Base-by-base conservation (phyloP, 1,139 yeast genomes). In the Pichiaceae sp. region DNA sequence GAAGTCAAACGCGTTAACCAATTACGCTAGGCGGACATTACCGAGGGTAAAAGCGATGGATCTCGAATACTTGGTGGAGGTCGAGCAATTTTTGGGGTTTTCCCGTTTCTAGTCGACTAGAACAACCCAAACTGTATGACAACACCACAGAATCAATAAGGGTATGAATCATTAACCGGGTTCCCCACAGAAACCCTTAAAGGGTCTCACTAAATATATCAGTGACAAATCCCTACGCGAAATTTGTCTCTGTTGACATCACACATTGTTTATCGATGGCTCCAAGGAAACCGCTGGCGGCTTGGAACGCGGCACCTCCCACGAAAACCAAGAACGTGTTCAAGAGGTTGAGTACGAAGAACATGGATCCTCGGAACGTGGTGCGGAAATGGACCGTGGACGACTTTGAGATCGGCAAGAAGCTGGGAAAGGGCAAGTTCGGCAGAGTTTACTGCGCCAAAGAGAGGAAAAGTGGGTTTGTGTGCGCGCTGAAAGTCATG, bases 401-500 rank as follows among this genome's bases (percentile, higher is more conserved):
- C 23, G 94, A 85, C 53, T 91, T 86, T 62, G 96, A 87, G 48
- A 70, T 91, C 32, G 98, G 98, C 11, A 72, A 81, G 38, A 78
- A 83, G 40, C 68, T 91, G 28, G 98, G 98, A 0, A 86, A 85
- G 54, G 98, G 98, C 3, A 87, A 87, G 57, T 76, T 89, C 49
- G 98, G 98, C 3, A 78, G 76, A 48, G 98, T 91, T 0, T 89
- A 87, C 58, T 84, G 95, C 52, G 97, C 83, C 12, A 70, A 72
- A 42, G 96, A 89, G 54, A 78, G 73, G 48, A 51, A 61, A 23
- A 72, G 86, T 0, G 95, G 94, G 1, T 84, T 75, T 50, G 68
- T 91, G 2, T 84, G 94, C 56, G 98, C 98, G 0, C 62, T 91
- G 48, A 91, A 91, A 54, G 94, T 82, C 5, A 85, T 91, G 95